Conservation (phyloP, 352 stramenopile species). For the Pythium folliculosum region DNA sequence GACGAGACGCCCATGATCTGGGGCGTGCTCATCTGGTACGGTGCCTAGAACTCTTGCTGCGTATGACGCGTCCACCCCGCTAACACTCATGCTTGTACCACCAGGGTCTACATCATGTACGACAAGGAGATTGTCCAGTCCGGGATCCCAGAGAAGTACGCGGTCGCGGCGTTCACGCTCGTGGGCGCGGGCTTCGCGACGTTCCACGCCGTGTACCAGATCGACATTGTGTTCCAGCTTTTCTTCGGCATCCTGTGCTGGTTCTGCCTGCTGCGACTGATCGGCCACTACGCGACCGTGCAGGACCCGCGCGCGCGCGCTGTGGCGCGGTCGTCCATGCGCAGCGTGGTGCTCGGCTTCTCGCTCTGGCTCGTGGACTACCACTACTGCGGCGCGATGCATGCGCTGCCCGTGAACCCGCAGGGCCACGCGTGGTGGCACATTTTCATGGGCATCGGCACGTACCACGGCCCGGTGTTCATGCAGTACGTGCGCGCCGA, state of each 20-base stretch:
- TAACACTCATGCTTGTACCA: not conserved
- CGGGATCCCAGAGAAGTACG: conserved; percentile 42
- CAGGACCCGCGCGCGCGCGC: conserved; percentile 51
- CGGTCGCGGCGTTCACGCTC: conserved; percentile 51
- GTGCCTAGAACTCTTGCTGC: not conserved
- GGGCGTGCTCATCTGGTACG: conserved; percentile 70
- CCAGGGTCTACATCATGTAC: conserved; percentile 83
- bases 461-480: conserved; percentile 79
- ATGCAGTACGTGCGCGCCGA: conserved; percentile 87
- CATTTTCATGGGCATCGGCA: conserved; percentile 78
- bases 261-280: conserved; percentile 51
- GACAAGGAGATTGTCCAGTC: conserved; percentile 65
- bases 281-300: conserved; percentile 62
- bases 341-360: conserved; percentile 62
- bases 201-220: conserved; percentile 74
- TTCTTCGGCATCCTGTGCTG: conserved; percentile 69
- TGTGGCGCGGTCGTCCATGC: conserved; percentile 65
- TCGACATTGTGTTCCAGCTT: conserved; percentile 77
- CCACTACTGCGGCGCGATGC: conserved; percentile 67
- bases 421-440: conserved; percentile 88
- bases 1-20: conserved; percentile 89
- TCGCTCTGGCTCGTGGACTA: conserved; percentile 82
- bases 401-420: conserved; percentile 64
- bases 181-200: conserved; percentile 70
- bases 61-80: no score